Conservation (phyloP, 768 basidiomycete genomes). For the Leccinum barrowsii region DNA sequence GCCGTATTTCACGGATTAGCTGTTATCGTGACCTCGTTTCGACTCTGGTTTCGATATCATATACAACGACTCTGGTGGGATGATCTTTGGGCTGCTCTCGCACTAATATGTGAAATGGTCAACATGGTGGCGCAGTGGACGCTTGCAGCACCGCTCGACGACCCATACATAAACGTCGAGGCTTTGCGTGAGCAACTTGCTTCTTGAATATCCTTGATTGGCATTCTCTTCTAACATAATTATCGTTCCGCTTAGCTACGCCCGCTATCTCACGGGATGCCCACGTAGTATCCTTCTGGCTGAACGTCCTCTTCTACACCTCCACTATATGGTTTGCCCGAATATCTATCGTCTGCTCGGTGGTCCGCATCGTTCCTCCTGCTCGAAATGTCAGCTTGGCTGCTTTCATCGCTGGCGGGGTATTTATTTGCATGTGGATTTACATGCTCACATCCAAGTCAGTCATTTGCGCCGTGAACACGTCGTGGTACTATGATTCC, state of each 20-base stretch:
- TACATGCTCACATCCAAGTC: slow-evolving; percentile 17
- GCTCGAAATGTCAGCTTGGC: neutral
- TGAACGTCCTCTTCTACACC: slow-evolving; percentile 19
- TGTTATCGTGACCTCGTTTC: slow-evolving; percentile 22
- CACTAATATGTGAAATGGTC: slow-evolving; percentile 8
- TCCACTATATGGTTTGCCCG: slow-evolving; percentile 28
- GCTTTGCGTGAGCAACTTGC: slow-evolving; percentile 9
- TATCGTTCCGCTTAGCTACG: slow-evolving; percentile 27
- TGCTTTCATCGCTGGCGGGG: neutral
- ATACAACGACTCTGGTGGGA: slow-evolving; percentile 29
- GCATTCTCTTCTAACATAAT: neutral
- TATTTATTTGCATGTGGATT: slow-evolving; percentile 19
- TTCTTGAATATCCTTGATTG: neutral
- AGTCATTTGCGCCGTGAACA: slow-evolving; percentile 41
- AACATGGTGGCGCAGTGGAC: slow-evolving; percentile 16
- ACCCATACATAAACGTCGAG: slow-evolving; percentile 6
- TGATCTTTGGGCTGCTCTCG: slow-evolving; percentile 24
- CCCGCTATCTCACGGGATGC: slow-evolving; percentile 11
- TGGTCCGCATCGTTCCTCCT: slow-evolving; percentile 24
- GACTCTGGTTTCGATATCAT: slow-evolving; percentile 25
- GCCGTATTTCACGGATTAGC: slow-evolving; percentile 20
- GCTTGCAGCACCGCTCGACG: slow-evolving; percentile 27
- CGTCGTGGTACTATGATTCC: slow-evolving; percentile 35
- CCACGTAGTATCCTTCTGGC: slow-evolving; percentile 21
- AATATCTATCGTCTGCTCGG: slow-evolving; percentile 23